Base-by-base conservation (phyloP, 2,329 filamentous ascomycete species). In the Diaporthe sp. region DNA sequence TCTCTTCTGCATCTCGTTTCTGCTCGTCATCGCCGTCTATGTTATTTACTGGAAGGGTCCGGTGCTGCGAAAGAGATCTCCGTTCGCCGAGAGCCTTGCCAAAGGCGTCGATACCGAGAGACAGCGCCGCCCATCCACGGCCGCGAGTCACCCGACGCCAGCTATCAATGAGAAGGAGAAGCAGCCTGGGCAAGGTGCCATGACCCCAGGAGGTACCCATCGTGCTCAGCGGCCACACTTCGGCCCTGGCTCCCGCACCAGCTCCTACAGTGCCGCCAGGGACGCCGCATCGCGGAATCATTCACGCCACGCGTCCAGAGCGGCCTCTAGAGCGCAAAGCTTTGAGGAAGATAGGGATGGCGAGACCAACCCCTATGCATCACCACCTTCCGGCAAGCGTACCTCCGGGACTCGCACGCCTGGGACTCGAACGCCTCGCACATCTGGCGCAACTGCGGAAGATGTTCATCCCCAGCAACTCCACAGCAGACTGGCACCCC, bases 1-100 rank as follows among this genome's bases (percentile, higher is more conserved):
- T 65, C 88, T 94, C 0, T 91, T 90, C 79, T 88, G 85, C 78
- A 91, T 94, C 70, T 89, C 92, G 0, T 86, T 91, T 68, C 78
- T 92, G 0, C 87, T 94, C 1, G 91, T 93, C 9, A 78, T 88
- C 25, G 90, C 91, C 0, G 91, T 94, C 8, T 93, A 93, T 76
- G 85, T 90, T 62, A 92, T 94, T 77, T 94, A 94, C 85, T 92
- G 87, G 86, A 89, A 90, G 73, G 92, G 92, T 0, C 91, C 91
- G 0, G 77, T 77, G 0, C 87, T 94, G 22, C 89, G 92, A 53
- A 87, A 88, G 75, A 84, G 88, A 2, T 94, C 92, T 17, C 88
- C 89, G 0, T 94, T 94, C 78, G 92, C 92, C 0, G 91, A 93
- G 82, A 88, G 88, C 55, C 84, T 94, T 3, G 89, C 89, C 15